Evolutionary conservation across 2,329 filamentous ascomycete genomes (phyloP).

Genomic region (Colletotrichum sp.): DNA sequence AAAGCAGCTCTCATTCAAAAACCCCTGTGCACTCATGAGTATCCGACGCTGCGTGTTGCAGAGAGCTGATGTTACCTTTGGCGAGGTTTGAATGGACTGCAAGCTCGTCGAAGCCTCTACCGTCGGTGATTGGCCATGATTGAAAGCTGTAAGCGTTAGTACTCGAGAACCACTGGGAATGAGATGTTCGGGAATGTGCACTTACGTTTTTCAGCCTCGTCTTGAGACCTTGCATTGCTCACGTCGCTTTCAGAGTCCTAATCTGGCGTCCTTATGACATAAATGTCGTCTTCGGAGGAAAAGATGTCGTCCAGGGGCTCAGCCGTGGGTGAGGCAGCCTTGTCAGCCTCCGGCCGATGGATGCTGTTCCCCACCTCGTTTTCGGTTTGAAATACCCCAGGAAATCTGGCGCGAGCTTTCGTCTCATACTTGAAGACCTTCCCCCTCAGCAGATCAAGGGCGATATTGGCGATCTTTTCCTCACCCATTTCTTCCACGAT

Average conservation of each 20-base stretch:
- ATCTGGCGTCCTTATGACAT: background rate
- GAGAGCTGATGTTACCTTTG: constrained; percentile 34
- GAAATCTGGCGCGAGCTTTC: background rate
- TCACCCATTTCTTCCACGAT: background rate
- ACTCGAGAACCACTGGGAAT: too few species aligned
- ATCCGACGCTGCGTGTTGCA: constrained; percentile 39
- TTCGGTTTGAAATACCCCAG: background rate
- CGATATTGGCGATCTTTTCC: background rate
- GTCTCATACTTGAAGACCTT: background rate
- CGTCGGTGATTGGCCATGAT: too few species aligned
- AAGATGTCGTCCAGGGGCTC: too few species aligned
- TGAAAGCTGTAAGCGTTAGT: too few species aligned
- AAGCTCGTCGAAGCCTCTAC: too few species aligned
- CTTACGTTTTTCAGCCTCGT: fast-evolving
- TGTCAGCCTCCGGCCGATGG: too few species aligned
- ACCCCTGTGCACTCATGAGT: constrained; percentile 33
- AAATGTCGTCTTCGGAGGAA: background rate
- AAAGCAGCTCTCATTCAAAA: constrained; percentile 43
- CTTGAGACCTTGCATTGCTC: fast-evolving
- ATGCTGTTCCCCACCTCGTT: too few species aligned
- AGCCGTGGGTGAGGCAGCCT: too few species aligned
- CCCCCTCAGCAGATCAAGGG: background rate
- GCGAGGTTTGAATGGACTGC: background rate
- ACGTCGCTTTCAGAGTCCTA: background rate
- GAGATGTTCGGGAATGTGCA: background rate